Conservation (phyloP, 805 yeast genomes). For the Ogataea polymorpha region DNA sequence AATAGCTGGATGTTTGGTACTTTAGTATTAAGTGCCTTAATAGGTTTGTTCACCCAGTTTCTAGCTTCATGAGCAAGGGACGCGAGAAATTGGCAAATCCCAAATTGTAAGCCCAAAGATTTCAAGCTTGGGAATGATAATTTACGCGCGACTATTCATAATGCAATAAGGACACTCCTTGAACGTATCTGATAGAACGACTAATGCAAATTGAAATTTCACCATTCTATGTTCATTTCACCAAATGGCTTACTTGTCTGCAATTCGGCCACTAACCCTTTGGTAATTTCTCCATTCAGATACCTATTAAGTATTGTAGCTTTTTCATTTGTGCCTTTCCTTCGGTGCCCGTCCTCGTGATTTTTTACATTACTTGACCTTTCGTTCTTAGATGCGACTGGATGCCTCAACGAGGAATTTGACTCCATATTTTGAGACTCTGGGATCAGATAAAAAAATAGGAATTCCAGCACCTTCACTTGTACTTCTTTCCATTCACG, state of each 20-base stretch:
- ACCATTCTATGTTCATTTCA: conserved; percentile 46
- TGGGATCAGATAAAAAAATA: conserved; percentile 65
- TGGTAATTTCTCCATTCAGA: conserved; percentile 45
- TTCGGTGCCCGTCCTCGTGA: conserved; percentile 21
- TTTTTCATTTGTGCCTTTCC: conserved; percentile 44
- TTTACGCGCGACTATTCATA: too few relatives aligned
- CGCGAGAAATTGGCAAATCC: too few relatives aligned
- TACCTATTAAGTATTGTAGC: conserved; percentile 40
- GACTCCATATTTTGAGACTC: conserved; percentile 36
- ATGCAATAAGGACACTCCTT: too few relatives aligned
- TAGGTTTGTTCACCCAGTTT: too few relatives aligned
- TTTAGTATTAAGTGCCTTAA: too few relatives aligned
- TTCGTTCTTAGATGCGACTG: neutral
- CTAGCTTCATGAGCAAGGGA: too few relatives aligned
- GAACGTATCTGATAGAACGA: too few relatives aligned
- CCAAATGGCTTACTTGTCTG: conserved; percentile 48
- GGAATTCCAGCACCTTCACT: conserved; percentile 63
- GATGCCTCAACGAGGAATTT: neutral
- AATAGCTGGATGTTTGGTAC: too few relatives aligned
- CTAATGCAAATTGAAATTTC: neutral
- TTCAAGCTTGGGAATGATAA: too few relatives aligned
- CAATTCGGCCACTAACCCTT: conserved; percentile 46
- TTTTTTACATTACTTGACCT: neutral
- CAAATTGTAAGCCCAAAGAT: too few relatives aligned
- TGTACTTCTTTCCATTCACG: conserved; percentile 49